Percentiles rank a stretch among this genome's conserved stretches.
Conservation (phyloP, 192 early-diverging fungal species). For the Podochytrium sp. region DNA sequence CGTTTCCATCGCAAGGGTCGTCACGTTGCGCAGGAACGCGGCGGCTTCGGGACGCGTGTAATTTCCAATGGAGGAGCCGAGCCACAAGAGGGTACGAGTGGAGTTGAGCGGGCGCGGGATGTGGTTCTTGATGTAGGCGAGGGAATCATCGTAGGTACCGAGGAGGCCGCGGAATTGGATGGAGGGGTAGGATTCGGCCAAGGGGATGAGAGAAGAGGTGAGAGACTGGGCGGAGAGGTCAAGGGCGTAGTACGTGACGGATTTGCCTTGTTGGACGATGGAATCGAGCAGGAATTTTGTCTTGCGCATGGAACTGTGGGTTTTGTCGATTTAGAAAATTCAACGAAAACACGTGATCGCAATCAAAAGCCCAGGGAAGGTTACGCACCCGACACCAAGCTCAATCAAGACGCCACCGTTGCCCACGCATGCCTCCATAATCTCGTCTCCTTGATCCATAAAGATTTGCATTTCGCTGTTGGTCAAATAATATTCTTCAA, state of each 20-base stretch:
- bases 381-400: slow-evolving; percentile 80
- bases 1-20: slow-evolving; percentile 53
- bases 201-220: slow-evolving; percentile 65
- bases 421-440: slow-evolving; percentile 64
- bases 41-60: slow-evolving; percentile 64
- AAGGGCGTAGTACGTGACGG: slow-evolving; percentile 85
- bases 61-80: slow-evolving; percentile 91
- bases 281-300: slow-evolving; percentile 80
- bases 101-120: slow-evolving; percentile 53
- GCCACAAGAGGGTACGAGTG: slow-evolving; percentile 82
- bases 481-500: slow-evolving; percentile 86
- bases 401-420: slow-evolving; percentile 80
- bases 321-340: slow-evolving; percentile 16
- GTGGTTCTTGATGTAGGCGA: slow-evolving; percentile 56
- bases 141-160: slow-evolving; percentile 88
- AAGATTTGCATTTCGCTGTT: slow-evolving; percentile 86
- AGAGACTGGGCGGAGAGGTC: slow-evolving; percentile 86
- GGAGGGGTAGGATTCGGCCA: slow-evolving; percentile 66
- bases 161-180: slow-evolving; percentile 78
- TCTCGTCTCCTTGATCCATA: slow-evolving; percentile 55
- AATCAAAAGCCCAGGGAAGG: neutral
- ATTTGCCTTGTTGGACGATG: slow-evolving; percentile 63
- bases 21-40: slow-evolving; percentile 66
- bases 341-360: neutral
- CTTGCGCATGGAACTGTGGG: slow-evolving; percentile 88